phyloP scores from a whole-genome alignment of 345 rosid genomes.

The Populus pruinosa region DNA sequence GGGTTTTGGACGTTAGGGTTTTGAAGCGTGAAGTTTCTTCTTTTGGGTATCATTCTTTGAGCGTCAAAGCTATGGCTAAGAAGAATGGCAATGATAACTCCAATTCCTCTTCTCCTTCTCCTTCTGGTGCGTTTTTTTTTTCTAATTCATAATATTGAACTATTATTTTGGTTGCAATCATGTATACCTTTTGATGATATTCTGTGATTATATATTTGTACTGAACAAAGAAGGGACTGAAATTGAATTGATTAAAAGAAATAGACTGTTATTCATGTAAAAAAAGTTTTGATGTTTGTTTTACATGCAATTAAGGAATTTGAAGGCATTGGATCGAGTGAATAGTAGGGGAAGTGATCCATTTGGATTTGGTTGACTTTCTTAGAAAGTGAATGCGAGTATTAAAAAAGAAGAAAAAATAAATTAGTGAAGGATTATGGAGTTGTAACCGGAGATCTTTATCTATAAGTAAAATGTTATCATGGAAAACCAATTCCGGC shows the following conservation, averaged over 20 bases:
- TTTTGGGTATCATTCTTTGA: constrained; percentile 28
- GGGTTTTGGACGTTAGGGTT: constrained; percentile 41
- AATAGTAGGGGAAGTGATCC: not conserved
- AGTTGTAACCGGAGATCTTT: not conserved
- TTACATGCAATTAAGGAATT: not conserved
- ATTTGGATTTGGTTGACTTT: not conserved
- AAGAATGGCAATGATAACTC: constrained; percentile 36
- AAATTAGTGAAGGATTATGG: not conserved
- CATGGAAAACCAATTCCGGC: not conserved
- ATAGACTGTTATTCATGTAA: not conserved
- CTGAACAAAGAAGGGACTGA: not conserved
- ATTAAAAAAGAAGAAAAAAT: too few species aligned
- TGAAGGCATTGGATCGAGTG: not conserved
- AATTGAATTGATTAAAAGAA: not conserved
- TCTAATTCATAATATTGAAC: not conserved
- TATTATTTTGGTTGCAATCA: not conserved
- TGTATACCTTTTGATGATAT: not conserved
- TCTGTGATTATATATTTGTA: not conserved
- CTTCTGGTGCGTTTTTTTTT: constrained; percentile 32
- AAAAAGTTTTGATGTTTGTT: not conserved
- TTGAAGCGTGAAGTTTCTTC: constrained; percentile 29
- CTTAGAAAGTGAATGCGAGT: not conserved
- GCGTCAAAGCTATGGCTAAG: constrained; percentile 54
- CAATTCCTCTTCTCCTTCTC: constrained; percentile 29
- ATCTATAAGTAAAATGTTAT: not conserved